Percentiles rank a stretch among this genome's conserved stretches.
These are phyloP conservation scores for Dichotomocladium elegans DNA, from an alignment of 371 early-diverging fungal species.

Conservation along the genomic window DNA sequence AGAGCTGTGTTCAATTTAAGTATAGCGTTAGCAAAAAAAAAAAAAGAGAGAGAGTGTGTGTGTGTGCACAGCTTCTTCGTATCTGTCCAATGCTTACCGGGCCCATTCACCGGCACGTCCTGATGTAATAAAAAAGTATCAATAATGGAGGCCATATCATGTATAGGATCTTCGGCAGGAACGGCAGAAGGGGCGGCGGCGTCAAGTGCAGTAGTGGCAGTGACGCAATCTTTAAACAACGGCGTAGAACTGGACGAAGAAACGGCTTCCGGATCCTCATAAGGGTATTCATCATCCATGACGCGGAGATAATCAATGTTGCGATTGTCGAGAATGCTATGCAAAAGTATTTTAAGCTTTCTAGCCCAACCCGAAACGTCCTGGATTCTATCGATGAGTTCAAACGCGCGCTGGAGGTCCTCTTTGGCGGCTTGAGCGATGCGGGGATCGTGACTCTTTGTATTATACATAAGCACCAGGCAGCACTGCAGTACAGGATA, in stretches of 20 bases:
- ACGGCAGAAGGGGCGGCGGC: background rate
- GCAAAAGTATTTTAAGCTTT: constrained; percentile 22
- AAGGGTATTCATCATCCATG: background rate
- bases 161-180: background rate
- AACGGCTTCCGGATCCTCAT: background rate
- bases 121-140: constrained; percentile 3
- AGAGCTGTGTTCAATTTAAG: background rate
- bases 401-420: constrained; percentile 28
- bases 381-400: constrained; percentile 22
- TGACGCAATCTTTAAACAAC: background rate
- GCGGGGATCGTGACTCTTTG: constrained; percentile 29
- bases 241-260: background rate
- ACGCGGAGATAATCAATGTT: constrained; percentile 25
- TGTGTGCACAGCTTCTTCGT: too few relatives aligned
- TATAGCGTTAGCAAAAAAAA: background rate
- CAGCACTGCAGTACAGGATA: constrained; percentile 42
- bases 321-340: constrained; percentile 31
- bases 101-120: background rate
- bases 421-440: constrained; percentile 32
- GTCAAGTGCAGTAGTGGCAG: background rate
- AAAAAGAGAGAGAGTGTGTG: too few relatives aligned
- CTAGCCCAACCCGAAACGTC: constrained; percentile 33
- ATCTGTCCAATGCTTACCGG: too few relatives aligned
- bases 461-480: constrained; percentile 42
- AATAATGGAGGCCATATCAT: constrained; percentile 1